Percentiles rank a stretch among this genome's conserved stretches.
phyloP scores from a whole-genome alignment of 371 early-diverging fungal species.

The Blakeslea trispora region DNA sequence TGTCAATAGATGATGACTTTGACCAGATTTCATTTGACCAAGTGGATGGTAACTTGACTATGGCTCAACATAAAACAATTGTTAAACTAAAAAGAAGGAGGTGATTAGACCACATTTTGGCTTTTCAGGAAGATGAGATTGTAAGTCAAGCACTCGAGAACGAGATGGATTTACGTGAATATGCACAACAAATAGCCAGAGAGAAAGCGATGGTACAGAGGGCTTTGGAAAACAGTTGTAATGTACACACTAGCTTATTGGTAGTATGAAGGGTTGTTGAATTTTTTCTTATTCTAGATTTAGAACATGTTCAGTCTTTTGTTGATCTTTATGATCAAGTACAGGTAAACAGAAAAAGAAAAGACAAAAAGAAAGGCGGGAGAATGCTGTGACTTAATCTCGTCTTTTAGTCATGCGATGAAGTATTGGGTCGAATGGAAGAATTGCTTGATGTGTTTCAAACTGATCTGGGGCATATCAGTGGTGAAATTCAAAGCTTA shows the following conservation, averaged over 20 bases:
- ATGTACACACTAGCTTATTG: no score
- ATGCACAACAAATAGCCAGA: slow-evolving; percentile 73
- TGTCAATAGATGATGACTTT: slow-evolving; percentile 36
- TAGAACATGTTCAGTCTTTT: slow-evolving; percentile 67
- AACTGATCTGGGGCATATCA: slow-evolving; percentile 83
- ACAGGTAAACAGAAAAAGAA: slow-evolving; percentile 36
- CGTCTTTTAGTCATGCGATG: slow-evolving; percentile 69
- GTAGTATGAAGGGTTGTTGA: no score
- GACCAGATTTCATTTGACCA: slow-evolving; percentile 53
- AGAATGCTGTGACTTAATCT: no score
- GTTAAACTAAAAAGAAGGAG: background rate
- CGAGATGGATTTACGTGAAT: slow-evolving; percentile 87
- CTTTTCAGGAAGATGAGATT: slow-evolving; percentile 77
- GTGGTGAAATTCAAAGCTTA: slow-evolving; percentile 81
- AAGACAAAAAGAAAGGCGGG: no score
- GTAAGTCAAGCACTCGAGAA: slow-evolving; percentile 79
- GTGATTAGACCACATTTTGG: slow-evolving; percentile 56
- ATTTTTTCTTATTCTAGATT: no score
- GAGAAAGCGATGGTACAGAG: slow-evolving; percentile 73
- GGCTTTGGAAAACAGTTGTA: slow-evolving; percentile 76
- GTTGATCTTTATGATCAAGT: slow-evolving; percentile 75
- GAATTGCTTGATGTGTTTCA: slow-evolving; percentile 80
- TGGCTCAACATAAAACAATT: background rate
- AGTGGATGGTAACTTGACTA: slow-evolving; percentile 61
- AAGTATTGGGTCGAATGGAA: slow-evolving; percentile 87